phyloP scores from a whole-genome alignment of 2,329 filamentous ascomycete genomes.

The Thielaviopsis musarum region DNA sequence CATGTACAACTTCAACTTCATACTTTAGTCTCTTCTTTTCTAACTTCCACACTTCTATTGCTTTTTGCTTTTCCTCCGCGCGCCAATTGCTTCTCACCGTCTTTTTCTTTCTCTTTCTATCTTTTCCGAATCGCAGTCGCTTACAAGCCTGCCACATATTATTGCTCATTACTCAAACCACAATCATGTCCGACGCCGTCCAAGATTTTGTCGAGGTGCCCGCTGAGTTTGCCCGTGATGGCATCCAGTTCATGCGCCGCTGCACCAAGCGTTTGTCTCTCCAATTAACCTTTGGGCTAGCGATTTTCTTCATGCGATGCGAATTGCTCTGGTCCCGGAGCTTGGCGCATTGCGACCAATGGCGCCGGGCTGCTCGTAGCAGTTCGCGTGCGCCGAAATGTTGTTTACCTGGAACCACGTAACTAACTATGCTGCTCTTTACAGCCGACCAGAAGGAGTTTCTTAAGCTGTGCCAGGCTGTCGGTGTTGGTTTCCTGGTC shows the following conservation, averaged over 20 bases:
- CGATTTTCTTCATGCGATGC: not conserved
- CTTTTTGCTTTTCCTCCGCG: not conserved
- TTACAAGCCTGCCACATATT: not conserved
- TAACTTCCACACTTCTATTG: not conserved
- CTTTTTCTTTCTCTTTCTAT: not conserved
- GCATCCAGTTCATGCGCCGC: slow-evolving; percentile 43
- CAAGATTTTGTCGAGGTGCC: slow-evolving; percentile 55
- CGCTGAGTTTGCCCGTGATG: slow-evolving; percentile 46
- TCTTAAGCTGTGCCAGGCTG: slow-evolving; percentile 35
- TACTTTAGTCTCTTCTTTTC: not conserved
- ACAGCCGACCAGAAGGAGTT: slow-evolving; percentile 27
- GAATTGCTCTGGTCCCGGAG: not conserved
- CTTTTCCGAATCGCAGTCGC: no score
- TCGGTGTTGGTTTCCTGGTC: slow-evolving; percentile 52
- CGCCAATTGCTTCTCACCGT: not conserved
- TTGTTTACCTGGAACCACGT: not conserved
- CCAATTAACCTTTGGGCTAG: not conserved
- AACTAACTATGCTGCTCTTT: not conserved
- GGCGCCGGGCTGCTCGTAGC: not conserved
- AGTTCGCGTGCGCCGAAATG: not conserved
- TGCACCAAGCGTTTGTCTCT: slow-evolving; percentile 41
- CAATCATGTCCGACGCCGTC: slow-evolving; percentile 45
- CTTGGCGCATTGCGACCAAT: not conserved
- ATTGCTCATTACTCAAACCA: slow-evolving; percentile 13
- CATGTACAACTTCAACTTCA: not conserved